phyloP scores from a whole-genome alignment of 2,329 filamentous ascomycete species.

The Waltergamsia citrina region DNA sequence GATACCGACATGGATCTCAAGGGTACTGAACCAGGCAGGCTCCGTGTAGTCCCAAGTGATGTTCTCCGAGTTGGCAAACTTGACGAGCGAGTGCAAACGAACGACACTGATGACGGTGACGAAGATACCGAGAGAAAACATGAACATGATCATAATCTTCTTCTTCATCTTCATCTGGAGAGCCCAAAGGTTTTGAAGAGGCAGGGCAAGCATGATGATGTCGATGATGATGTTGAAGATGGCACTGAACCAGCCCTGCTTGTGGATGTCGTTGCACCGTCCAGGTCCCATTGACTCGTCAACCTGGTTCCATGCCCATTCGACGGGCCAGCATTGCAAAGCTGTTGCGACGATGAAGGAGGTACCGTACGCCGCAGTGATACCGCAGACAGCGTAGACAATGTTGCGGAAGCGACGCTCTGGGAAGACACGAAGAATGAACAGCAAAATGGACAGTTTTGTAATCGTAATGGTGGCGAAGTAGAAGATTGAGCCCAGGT shows the following conservation, averaged over 20 bases:
- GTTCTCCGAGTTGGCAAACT: constrained; percentile 13
- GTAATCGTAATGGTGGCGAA: constrained; percentile 34
- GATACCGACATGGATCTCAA: constrained; percentile 28
- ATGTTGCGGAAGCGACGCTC: constrained; percentile 22
- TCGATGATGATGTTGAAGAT: constrained; percentile 42
- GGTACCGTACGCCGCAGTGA: constrained; percentile 27
- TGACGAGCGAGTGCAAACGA: constrained; percentile 20
- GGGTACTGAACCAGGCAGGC: constrained; percentile 27
- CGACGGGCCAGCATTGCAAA: constrained; percentile 42
- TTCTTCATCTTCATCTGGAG: constrained; percentile 36
- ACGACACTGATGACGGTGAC: constrained; percentile 28
- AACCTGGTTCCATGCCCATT: constrained; percentile 44
- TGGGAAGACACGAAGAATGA: constrained; percentile 47
- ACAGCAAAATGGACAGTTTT: constrained; percentile 42
- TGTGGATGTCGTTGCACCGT: constrained; percentile 37
- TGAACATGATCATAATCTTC: constrained; percentile 36
- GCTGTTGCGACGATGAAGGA: constrained; percentile 32
- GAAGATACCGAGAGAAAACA: constrained; percentile 41
- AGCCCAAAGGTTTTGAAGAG: constrained; percentile 30
- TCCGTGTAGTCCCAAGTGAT: constrained; percentile 17
- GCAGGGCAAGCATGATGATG: constrained; percentile 39
- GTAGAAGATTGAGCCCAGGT: constrained; percentile 32
- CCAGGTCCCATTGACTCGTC: constrained; percentile 31
- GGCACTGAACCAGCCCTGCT: constrained; percentile 39
- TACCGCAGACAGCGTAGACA: constrained; percentile 28